Base-by-base conservation (phyloP, 768 basidiomycete species). In the Serendipita sp. region DNA sequence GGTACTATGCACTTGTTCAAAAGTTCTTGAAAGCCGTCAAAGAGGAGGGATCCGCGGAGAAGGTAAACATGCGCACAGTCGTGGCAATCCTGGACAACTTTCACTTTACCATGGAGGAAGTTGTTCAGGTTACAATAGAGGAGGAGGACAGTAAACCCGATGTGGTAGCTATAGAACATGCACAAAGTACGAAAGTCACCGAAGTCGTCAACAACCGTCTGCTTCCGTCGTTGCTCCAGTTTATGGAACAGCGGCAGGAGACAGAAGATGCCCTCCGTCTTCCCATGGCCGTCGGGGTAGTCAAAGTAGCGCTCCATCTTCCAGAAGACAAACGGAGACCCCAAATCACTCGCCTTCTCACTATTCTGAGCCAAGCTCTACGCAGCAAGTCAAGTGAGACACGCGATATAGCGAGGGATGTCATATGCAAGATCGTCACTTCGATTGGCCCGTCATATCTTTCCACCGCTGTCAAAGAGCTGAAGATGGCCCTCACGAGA, bases 301-400 rank as follows among this genome's bases (percentile, higher is more conserved):
- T 88, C 64, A 84, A 85, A 60, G 83, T 99, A 23, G 88, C 93
- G 1, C 77, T 82, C 66, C 83, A 89, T 70, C 81, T 98, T 31
- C 94, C 96, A 0, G 74, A 75, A 15, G 73, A 77, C 1, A 74
- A 76, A 0, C 81, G 84, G 8, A 80, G 85, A 37, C 75, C 81
- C 0, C 91, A 96, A 67, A 80, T 93, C 27, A 75, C 81, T 0
- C 81, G 85, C 31, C 76, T 97, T 11, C 71, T 98, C 66, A 97
- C 91, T 1, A 82, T 87, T 27, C 80, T 97, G 64, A 84, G 87
- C 69, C 95, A 98, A 70, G 85, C 88, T 43, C 77, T 99, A 44
- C 87, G 91, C n/a, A 96, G 91, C 72, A 87, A 83, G 68, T 92
- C 92, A 13, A 91, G 94, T 71, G 93, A 97, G 68, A 91, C 90